Evolutionary conservation across 1,284 basidiomycete species (phyloP), one percentile per base, ranked within the genome.

Genomic region (Heterobasidion annosum): DNA sequence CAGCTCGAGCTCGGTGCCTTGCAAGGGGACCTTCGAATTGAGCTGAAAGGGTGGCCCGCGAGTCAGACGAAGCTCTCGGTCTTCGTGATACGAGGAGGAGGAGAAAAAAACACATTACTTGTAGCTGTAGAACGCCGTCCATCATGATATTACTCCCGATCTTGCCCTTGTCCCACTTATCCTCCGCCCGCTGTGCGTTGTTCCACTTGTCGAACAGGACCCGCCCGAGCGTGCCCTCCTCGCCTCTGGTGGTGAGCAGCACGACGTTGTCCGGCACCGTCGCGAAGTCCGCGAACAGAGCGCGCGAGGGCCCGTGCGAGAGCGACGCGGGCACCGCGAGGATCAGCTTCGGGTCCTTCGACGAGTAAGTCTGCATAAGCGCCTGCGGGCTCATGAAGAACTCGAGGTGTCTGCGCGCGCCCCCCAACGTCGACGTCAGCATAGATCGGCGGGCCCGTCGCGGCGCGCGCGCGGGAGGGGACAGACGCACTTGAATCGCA

Each of bases 281-380:
- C 2, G 91, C 92, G 69, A 98, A 93, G 47, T 91, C 82, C 9
- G 85, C 77, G 65, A 99, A 96, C 2, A 99, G 68, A 35, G 80
- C 75, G 19, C 96, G 80, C 0, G 95, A 96, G 8, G 91, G 89
- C 1, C 97, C 96, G 65, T 98, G 90, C 0, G 94, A 96, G 58
- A 99, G 77, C 0, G 91, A 91, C 0, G 90, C 85, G 0, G 97
- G 96, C 18, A 96, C 89, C 0, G 96, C 93, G 5, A 99, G 78
- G 53, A 99, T 93, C 40, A 98, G 79, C 66, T 98, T 98, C 0
- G 96, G 92, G 55, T 90, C 84, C 60, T 85, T 87, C 0, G 86
- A 84, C 0, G 93, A 91, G 63, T 95, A 89, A 3, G 83, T 85
- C 57, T 90, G 82, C 47, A 91, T 73, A 50, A 99, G 76, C 6